Conservation (phyloP, 805 yeast genomes). For the Yarrowia sp. region DNA sequence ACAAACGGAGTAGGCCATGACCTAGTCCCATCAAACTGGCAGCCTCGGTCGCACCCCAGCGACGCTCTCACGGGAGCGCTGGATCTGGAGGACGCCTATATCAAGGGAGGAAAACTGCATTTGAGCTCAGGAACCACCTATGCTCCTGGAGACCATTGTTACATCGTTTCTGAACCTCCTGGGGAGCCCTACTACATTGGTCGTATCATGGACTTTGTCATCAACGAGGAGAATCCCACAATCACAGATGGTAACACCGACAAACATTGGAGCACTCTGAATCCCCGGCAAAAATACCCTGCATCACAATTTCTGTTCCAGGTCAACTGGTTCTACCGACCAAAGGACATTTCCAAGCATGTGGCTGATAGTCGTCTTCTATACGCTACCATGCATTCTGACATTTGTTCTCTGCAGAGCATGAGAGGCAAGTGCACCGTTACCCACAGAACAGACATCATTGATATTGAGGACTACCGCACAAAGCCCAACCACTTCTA, state of each 20-base stretch:
- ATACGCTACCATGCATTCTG: conserved; percentile 83
- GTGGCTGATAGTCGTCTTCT: conserved; percentile 69
- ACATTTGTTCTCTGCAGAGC: conserved; percentile 69
- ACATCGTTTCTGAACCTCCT: conserved; percentile 86
- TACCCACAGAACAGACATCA: conserved; percentile 62
- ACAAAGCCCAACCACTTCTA: conserved; percentile 68
- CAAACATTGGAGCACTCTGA: conserved; percentile 12
- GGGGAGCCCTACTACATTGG: conserved; percentile 94
- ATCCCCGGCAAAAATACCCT: conserved; percentile 37
- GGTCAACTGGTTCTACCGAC: conserved; percentile 89
- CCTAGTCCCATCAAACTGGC: conserved; percentile 17
- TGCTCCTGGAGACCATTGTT: conserved; percentile 53
- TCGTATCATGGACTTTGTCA: conserved; percentile 68
- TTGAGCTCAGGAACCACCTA: conserved; percentile 5
- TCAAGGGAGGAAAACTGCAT: conserved; percentile 17
- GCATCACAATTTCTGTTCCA: conserved; percentile 58
- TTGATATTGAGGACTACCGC: conserved; percentile 53
- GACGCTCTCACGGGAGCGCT: conserved; percentile 1
- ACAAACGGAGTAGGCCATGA: neutral
- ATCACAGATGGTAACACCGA: neutral
- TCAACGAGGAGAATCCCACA: conserved; percentile 37
- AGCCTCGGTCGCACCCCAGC: neutral
- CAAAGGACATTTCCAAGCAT: conserved; percentile 71
- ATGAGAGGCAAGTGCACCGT: conserved; percentile 75
- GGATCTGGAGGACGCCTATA: neutral